Conservation (phyloP, 371 early-diverging fungal species). For the Apophysomyces sp. region DNA sequence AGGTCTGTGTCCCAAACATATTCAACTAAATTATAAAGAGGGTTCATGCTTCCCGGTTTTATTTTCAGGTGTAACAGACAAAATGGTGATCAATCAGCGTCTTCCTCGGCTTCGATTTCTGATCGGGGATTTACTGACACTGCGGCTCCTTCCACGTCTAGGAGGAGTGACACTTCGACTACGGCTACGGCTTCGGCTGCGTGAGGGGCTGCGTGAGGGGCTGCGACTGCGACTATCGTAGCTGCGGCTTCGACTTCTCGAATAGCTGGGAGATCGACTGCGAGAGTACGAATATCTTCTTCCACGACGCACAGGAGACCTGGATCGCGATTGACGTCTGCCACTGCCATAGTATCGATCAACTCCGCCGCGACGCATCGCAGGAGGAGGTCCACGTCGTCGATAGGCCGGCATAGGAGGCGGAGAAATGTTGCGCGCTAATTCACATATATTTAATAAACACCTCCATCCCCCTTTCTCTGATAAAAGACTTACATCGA, state of each 20-base stretch:
- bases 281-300: constrained; percentile 23
- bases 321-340: constrained; percentile 38
- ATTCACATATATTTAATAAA: too few relatives aligned
- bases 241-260: constrained; percentile 18
- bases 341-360: constrained; percentile 9
- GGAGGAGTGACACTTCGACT: constrained; percentile 27
- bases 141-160: constrained; percentile 20
- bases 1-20: too few relatives aligned
- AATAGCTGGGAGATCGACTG: constrained; percentile 32
- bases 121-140: constrained; percentile 17
- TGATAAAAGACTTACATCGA: constrained; percentile 33
- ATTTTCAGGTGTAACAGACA: not conserved
- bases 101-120: constrained; percentile 11
- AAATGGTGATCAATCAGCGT: constrained; percentile 7
- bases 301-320: constrained; percentile 27
- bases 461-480: too few relatives aligned
- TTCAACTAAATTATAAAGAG: too few relatives aligned
- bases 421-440: constrained; percentile 25
- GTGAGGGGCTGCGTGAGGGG: constrained; percentile 33
- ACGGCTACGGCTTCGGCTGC: constrained; percentile 24
- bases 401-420: constrained; percentile 21
- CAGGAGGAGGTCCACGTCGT: constrained; percentile 17
- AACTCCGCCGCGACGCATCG: constrained; percentile 8
- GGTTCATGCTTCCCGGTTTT: too few relatives aligned
- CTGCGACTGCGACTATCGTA: constrained; percentile 38